These are phyloP conservation scores for Talaromyces thailandensis DNA, from an alignment of 495 filamentous ascomycete genomes.

Conservation along the genomic window DNA sequence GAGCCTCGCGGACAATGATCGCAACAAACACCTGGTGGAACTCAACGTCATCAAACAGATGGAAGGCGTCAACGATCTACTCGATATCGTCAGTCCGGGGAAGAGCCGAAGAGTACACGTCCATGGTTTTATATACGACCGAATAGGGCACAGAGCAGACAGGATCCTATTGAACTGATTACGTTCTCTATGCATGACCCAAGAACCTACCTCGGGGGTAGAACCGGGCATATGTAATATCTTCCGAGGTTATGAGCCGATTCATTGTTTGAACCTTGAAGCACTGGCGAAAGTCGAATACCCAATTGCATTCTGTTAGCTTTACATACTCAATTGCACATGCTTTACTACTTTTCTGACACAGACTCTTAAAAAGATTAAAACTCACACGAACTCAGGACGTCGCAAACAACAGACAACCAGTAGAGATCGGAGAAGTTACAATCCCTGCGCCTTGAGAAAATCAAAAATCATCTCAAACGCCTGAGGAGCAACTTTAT, in stretches of 20 bases:
- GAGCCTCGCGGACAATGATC: conserved; percentile 8
- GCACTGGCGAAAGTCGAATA: neutral
- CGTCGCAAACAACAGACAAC: neutral
- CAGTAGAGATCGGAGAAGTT: neutral
- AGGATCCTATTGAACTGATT: neutral
- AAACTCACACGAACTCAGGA: neutral
- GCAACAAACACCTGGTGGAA: conserved; percentile 14
- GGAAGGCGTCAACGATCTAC: conserved; percentile 8
- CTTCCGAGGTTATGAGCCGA: neutral
- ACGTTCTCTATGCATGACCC: neutral
- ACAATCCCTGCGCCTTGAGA: neutral
- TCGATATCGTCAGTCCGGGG: conserved; percentile 12
- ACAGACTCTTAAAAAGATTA: neutral
- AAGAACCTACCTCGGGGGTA: too few species aligned
- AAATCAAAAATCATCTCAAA: neutral
- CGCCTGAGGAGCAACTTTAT: neutral
- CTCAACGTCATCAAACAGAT: conserved; percentile 18
- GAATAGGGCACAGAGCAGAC: neutral
- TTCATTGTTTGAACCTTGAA: neutral
- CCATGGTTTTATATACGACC: conserved; percentile 17
- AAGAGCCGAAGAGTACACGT: conserved; percentile 9
- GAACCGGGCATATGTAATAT: too few species aligned
- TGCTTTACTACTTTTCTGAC: neutral
- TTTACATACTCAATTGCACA: neutral
- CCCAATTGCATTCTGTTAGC: neutral